Conservation (phyloP, 371 early-diverging fungal genomes). For the Rhizopus microsporus region DNA sequence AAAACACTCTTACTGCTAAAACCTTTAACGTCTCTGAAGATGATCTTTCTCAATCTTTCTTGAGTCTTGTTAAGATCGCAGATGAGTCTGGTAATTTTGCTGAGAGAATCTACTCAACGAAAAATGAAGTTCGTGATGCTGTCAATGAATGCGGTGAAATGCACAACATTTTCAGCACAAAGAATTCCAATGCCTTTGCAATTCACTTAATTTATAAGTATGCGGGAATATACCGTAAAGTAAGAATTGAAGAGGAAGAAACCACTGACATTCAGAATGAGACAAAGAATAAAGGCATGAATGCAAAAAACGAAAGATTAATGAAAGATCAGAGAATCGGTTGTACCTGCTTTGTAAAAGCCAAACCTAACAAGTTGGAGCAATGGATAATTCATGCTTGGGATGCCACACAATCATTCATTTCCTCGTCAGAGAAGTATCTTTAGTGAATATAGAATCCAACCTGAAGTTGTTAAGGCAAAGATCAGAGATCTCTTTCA, state of each 20-base stretch:
- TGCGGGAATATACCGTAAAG: conserved; percentile 12
- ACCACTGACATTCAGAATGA: too few relatives aligned
- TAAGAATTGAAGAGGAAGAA: too few relatives aligned
- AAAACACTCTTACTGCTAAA: background rate
- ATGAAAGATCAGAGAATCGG: too few relatives aligned
- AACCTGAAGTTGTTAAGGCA: background rate
- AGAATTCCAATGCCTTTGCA: conserved; percentile 15
- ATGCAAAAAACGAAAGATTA: too few relatives aligned
- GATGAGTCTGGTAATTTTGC: background rate
- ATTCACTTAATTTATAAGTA: conserved; percentile 17
- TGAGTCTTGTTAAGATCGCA: too few relatives aligned
- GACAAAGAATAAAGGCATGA: too few relatives aligned
- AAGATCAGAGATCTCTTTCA: too few relatives aligned
- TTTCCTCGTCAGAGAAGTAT: background rate
- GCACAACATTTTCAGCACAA: conserved; percentile 15
- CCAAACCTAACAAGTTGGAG: too few relatives aligned
- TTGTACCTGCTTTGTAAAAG: too few relatives aligned
- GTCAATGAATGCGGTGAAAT: conserved; percentile 6
- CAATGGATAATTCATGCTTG: background rate
- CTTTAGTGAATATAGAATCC: conserved; percentile 1
- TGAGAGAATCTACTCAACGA: background rate
- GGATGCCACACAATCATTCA: background rate
- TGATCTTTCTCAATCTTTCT: background rate
- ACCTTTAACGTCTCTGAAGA: background rate
- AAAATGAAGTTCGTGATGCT: background rate